A percentile compares a stretch with the other conserved stretches of the same genome.
Conservation (phyloP, 2,329 filamentous ascomycete genomes). For the Monilinia vaccinii-corymbosi region DNA sequence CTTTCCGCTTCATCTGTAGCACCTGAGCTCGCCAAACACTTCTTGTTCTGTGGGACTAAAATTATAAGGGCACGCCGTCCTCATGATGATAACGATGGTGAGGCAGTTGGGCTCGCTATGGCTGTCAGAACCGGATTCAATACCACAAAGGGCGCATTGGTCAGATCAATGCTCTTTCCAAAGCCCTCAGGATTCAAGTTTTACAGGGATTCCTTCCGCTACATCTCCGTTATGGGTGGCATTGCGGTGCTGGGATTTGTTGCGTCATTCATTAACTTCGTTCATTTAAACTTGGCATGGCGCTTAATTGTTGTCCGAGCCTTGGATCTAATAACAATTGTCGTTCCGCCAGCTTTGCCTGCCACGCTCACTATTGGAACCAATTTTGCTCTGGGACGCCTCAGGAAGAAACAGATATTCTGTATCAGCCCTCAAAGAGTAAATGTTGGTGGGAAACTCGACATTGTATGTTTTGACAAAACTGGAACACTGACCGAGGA, state of each 20-base stretch:
- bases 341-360: conserved; percentile 88
- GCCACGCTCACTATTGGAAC: conserved; percentile 94
- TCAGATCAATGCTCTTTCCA: conserved; percentile 96
- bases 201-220: conserved; percentile 93
- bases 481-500: conserved; percentile 98
- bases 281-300: conserved; percentile 75
- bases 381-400: conserved; percentile 79
- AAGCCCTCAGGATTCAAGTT: conserved; percentile 99
- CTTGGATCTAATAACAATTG: conserved; percentile 92
- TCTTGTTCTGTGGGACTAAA: conserved; percentile 91
- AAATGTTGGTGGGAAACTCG: conserved; percentile 91
- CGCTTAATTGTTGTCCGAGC: conserved; percentile 87
- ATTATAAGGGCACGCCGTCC: conserved; percentile 85
- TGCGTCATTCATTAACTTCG: conserved; percentile 87
- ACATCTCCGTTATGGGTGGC: conserved; percentile 91
- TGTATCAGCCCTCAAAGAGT: conserved; percentile 97
- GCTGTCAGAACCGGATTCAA: conserved; percentile 94
- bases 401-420: conserved; percentile 87
- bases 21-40: conserved; percentile 75
- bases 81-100: conserved; percentile 75
- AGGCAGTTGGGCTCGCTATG: conserved; percentile 84
- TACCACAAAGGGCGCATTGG: conserved; percentile 90
- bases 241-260: conserved; percentile 82
- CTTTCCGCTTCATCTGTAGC: conserved; percentile 74
- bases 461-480: conserved; percentile 97